A percentile compares a stretch with the other conserved stretches of the same genome.
Evolutionary conservation across 139 green algal genomes (phyloP).

Genomic region (Diplosphaera chodatii): DNA sequence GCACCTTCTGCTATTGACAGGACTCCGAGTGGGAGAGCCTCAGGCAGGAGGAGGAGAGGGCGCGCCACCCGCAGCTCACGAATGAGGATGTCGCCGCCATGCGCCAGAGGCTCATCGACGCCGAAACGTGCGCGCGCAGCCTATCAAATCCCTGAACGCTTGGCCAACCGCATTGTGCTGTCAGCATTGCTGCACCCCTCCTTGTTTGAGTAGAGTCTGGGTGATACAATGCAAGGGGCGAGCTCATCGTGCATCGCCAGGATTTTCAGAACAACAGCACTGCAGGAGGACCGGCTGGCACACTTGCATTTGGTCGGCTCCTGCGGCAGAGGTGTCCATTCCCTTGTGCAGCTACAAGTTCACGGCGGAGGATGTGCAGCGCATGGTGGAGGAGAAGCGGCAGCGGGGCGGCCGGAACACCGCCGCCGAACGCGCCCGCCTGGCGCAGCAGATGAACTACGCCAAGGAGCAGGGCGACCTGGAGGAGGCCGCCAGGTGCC

Average conservation of each 20-base stretch:
- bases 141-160: too few species aligned
- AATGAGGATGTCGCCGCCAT: conserved; percentile 7
- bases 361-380: conserved; percentile 43
- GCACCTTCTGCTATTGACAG: too few species aligned
- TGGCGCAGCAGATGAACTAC: conserved; percentile 19
- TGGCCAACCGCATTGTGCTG: too few species aligned
- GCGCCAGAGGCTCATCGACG: conserved; percentile 13
- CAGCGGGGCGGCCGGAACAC: conserved; percentile 23
- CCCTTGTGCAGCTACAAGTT: conserved; percentile 39
- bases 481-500: conserved; percentile 21
- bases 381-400: conserved; percentile 40
- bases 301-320: neutral
- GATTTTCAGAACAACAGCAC: neutral
- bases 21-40: conserved; percentile 30
- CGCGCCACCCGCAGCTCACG: conserved; percentile 16
- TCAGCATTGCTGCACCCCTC: too few species aligned
- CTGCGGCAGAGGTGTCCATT: too few species aligned
- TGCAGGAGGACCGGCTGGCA: too few species aligned
- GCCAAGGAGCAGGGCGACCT: conserved; percentile 19
- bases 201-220: too few species aligned
- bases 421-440: conserved; percentile 37
- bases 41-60: conserved; percentile 14
- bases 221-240: too few species aligned
- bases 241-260: too few species aligned
- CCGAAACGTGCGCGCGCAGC: conserved; percentile 22